Percentiles rank a stretch among this genome's conserved stretches.
Conservation (phyloP, 1,284 basidiomycete genomes). For the Ustilago tritici region DNA sequence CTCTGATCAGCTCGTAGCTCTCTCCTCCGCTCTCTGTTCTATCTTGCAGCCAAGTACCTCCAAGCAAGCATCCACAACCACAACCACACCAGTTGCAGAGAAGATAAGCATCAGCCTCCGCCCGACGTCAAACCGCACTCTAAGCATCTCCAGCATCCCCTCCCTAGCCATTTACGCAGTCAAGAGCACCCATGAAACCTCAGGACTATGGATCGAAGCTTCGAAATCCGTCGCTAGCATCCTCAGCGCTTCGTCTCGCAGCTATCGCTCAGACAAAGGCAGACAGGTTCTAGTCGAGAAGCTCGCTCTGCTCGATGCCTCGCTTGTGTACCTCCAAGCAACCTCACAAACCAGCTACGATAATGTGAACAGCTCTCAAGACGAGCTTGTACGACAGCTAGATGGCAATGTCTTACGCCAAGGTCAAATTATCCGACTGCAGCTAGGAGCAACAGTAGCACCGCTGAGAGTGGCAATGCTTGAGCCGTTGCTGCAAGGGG, state of each 20-base stretch:
- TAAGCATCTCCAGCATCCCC: constrained; percentile 24
- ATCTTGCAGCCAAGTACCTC: background rate
- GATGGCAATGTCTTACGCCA: constrained; percentile 51
- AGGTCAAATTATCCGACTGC: constrained; percentile 36
- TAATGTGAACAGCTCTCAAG: constrained; percentile 25
- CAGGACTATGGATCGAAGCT: constrained; percentile 37
- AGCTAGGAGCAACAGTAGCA: constrained; percentile 7
- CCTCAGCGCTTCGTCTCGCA: constrained; percentile 16
- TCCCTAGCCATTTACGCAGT: constrained; percentile 25
- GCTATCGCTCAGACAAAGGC: constrained; percentile 20
- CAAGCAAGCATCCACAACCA: constrained; percentile 6
- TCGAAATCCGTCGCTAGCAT: constrained; percentile 23
- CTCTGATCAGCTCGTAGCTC: constrained; percentile 32
- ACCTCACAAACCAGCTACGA: constrained; percentile 39
- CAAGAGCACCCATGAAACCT: constrained; percentile 21
- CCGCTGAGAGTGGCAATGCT: constrained; percentile 53
- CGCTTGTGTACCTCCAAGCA: constrained; percentile 54
- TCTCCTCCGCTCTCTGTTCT: constrained; percentile 31
- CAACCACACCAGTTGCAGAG: constrained; percentile 6
- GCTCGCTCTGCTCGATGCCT: constrained; percentile 37
- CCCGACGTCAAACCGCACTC: constrained; percentile 18
- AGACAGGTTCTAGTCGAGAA: constrained; percentile 23
- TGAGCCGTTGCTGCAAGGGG: constrained; percentile 63
- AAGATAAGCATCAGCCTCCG: constrained; percentile 29
- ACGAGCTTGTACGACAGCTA: constrained; percentile 32